Percentiles rank a stretch among this genome's conserved stretches.
Conservation (phyloP, 257 asterid genomes). For the Solanum virginianum region DNA sequence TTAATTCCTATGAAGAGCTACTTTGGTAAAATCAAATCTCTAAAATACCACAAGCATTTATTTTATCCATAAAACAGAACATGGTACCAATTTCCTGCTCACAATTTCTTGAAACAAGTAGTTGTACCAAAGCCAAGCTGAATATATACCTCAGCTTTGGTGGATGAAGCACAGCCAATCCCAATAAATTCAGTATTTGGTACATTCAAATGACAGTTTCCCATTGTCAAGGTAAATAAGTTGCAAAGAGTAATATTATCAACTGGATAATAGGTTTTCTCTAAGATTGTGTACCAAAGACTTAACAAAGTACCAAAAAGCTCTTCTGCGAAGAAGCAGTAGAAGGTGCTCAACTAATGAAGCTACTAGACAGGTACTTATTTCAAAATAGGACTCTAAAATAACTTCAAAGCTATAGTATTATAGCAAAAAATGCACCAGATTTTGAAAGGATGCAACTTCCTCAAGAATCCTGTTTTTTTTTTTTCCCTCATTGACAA, state of each 20-base stretch:
- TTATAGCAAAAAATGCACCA: neutral
- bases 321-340: neutral
- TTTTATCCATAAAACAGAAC: neutral
- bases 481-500: neutral
- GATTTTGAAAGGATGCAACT: neutral
- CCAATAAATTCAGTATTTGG: neutral
- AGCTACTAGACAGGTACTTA: neutral
- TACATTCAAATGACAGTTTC: neutral
- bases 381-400: neutral
- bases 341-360: neutral
- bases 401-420: neutral
- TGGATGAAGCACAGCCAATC: neutral
- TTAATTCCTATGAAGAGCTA: neutral
- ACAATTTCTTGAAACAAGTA: neutral
- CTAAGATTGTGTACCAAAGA: neutral
- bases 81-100: neutral
- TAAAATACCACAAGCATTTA: neutral
- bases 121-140: neutral
- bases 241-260: neutral
- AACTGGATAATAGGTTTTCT: neutral
- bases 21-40: neutral
- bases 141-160: neutral
- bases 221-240: neutral
- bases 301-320: neutral
- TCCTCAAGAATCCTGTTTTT: neutral